These are phyloP conservation scores for Neospermospora avenae DNA, from an alignment of 2,329 filamentous ascomycete genomes.

Conservation along the genomic window DNA sequence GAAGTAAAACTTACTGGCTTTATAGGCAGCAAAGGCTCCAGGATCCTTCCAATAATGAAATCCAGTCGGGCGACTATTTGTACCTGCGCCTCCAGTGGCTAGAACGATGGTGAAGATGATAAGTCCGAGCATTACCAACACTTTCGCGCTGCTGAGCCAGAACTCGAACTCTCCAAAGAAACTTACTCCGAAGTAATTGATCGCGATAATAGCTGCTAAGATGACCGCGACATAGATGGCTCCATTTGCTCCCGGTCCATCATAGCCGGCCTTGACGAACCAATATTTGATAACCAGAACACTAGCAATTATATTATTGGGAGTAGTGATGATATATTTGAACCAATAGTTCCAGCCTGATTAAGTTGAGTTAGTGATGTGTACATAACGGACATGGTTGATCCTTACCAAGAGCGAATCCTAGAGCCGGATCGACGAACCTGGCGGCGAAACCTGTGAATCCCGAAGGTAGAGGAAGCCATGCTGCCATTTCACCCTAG, in stretches of 20 bases:
- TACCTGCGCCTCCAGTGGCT: slow-evolving; percentile 61
- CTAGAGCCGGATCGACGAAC: slow-evolving; percentile 77
- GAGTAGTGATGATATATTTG: slow-evolving; percentile 76
- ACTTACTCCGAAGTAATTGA: slow-evolving; percentile 58
- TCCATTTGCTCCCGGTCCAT: slow-evolving; percentile 55
- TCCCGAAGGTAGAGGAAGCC: slow-evolving; percentile 72
- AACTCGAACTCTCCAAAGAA: slow-evolving; percentile 47
- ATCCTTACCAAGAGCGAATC: slow-evolving; percentile 65
- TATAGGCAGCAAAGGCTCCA: slow-evolving; percentile 39
- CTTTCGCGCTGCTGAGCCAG: slow-evolving; percentile 56
- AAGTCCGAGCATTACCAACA: slow-evolving; percentile 62
- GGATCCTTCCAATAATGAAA: slow-evolving; percentile 49
- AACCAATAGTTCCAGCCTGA: slow-evolving; percentile 32
- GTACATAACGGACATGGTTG: slow-evolving; percentile 22
- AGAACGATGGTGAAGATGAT: slow-evolving; percentile 64
- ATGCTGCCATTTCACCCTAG: slow-evolving; percentile 75
- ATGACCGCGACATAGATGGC: slow-evolving; percentile 77
- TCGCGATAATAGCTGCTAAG: slow-evolving; percentile 56
- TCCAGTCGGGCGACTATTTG: slow-evolving; percentile 45
- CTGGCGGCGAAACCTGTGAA: slow-evolving; percentile 79
- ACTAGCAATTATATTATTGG: slow-evolving; percentile 80
- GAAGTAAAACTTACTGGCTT: slow-evolving; percentile 19
- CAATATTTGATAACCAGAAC: slow-evolving; percentile 78
- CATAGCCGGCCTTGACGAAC: slow-evolving; percentile 48
- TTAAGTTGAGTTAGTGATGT: slow-evolving; percentile 1